phyloP scores from a whole-genome alignment of 257 asterid species.

The Coffea canephora region DNA sequence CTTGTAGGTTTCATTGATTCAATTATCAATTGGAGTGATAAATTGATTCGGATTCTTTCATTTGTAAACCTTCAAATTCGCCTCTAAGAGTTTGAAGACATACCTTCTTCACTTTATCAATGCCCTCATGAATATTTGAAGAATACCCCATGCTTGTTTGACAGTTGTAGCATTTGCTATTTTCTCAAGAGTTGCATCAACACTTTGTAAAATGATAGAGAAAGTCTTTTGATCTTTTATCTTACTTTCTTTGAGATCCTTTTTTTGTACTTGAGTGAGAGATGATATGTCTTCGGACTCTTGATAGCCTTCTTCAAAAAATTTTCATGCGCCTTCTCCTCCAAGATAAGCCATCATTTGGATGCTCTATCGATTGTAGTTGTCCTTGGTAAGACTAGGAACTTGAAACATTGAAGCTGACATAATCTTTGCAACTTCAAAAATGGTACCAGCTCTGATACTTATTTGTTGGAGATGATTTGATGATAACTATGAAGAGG shows the following conservation, averaged over 20 bases:
- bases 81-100: no score
- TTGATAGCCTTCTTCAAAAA: not conserved
- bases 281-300: not conserved
- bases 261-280: not conserved
- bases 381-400: not conserved
- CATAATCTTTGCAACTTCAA: no score
- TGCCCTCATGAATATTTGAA: not conserved
- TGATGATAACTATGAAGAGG: no score
- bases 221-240: not conserved
- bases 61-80: no score
- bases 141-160: not conserved
- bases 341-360: not conserved
- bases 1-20: no score
- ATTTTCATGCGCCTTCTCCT: not conserved
- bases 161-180: not conserved
- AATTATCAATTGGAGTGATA: no score
- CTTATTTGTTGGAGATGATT: no score
- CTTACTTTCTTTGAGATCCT: not conserved
- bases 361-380: not conserved
- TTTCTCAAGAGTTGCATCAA: not conserved
- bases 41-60: no score
- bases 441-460: no score
- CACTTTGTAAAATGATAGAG: not conserved
- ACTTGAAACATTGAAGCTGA: not conserved
- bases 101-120: not conserved